Conservation (phyloP, 306 rosid genomes). For the Vigna trinervia region DNA sequence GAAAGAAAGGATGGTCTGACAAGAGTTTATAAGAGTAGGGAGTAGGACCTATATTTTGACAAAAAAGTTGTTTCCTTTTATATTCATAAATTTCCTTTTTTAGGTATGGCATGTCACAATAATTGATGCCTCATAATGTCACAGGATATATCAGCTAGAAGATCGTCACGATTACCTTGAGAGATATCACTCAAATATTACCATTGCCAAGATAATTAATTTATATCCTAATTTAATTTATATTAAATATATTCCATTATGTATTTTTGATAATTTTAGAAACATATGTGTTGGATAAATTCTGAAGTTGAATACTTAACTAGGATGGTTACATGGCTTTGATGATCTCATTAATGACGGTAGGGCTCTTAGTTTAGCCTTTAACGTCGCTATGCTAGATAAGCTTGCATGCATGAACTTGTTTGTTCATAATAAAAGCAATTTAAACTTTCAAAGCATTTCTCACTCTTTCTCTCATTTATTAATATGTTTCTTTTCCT, state of each 20-base stretch:
- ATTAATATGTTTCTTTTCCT: too few relatives aligned
- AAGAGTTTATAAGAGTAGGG: background rate
- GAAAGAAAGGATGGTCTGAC: background rate
- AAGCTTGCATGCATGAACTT: too few relatives aligned
- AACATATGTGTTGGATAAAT: too few relatives aligned
- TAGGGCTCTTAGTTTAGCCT: too few relatives aligned
- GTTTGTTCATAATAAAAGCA: too few relatives aligned
- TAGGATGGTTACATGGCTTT: too few relatives aligned
- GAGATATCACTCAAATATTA: background rate
- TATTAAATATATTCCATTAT: background rate
- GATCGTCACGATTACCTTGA: background rate
- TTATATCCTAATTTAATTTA: background rate
- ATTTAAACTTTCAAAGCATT: too few relatives aligned
- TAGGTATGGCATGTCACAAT: constrained; percentile 33
- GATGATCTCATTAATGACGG: too few relatives aligned
- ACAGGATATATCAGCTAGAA: background rate
- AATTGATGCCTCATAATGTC: constrained; percentile 38
- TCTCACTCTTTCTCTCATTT: too few relatives aligned
- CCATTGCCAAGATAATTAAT: background rate
- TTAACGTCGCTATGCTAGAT: too few relatives aligned
- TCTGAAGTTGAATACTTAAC: too few relatives aligned
- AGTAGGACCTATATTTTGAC: constrained; percentile 30
- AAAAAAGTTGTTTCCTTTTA: background rate
- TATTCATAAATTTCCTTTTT: background rate
- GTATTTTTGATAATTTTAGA: too few relatives aligned